phyloP scores from a whole-genome alignment of 2,329 filamentous ascomycete species.

The Dactylellina drechsleri region DNA sequence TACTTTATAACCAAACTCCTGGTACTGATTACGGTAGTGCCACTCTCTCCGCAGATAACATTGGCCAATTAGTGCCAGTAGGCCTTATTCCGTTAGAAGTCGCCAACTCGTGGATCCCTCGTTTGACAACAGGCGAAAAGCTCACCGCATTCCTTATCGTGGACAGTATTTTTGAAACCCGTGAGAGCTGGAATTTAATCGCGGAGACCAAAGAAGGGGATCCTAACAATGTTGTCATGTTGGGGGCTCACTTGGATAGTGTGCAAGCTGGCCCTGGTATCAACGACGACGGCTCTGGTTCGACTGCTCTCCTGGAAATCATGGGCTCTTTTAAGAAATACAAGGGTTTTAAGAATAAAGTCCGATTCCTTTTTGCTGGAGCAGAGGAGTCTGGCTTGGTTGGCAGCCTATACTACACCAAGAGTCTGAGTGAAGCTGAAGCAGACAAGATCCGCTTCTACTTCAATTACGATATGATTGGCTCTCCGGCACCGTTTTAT shows the following conservation, averaged over 20 bases:
- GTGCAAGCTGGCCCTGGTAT: constrained; percentile 70
- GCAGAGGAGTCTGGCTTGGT: constrained; percentile 72
- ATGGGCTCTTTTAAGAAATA: constrained; percentile 69
- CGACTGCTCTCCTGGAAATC: constrained; percentile 69
- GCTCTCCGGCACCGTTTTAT: constrained; percentile 63
- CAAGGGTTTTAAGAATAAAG: constrained; percentile 66
- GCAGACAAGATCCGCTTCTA: constrained; percentile 72
- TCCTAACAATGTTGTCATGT: constrained; percentile 68
- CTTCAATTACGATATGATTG: constrained; percentile 78
- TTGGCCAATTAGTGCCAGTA: constrained; percentile 59
- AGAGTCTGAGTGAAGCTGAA: constrained; percentile 64
- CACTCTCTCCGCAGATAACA: constrained; percentile 53
- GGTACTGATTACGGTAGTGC: constrained; percentile 67
- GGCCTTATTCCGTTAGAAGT: constrained; percentile 62
- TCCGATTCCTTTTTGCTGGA: constrained; percentile 72
- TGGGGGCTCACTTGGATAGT: constrained; percentile 71
- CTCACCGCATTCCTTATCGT: constrained; percentile 50
- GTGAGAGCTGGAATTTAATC: constrained; percentile 66
- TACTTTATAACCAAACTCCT: constrained; percentile 66
- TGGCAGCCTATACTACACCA: constrained; percentile 70
- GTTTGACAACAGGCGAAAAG: constrained; percentile 58
- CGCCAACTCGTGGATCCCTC: constrained; percentile 61
- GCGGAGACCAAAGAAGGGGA: constrained; percentile 69
- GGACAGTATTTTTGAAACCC: constrained; percentile 58
- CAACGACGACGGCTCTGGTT: constrained; percentile 73